Base-by-base conservation (phyloP, 805 yeast species). In the Candida vartiovaarae region DNA sequence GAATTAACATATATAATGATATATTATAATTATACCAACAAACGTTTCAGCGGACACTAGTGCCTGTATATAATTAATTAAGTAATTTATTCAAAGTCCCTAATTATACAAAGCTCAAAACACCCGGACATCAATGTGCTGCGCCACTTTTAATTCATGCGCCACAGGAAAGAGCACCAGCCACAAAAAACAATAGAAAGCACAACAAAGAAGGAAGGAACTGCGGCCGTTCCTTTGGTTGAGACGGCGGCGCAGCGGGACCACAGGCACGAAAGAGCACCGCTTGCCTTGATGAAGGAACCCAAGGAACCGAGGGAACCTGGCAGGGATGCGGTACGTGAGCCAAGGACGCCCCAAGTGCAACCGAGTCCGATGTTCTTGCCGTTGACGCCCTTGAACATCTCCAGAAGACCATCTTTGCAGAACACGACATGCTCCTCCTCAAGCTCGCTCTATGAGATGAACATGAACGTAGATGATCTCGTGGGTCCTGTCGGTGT, bases 401-500 rank as follows among this genome's bases (percentile, higher is more conserved):
- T 26, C 8, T 32, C 42, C 8, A 35, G 48, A 10, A 38, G 53
- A 30, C 50, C 50, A 4, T 49, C 53, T 32, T 32, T 45, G 6
- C 32, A 41, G 11, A 47, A 49, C 3, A 20, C 47, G 4, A 36
- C 43, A 10, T 50, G 51, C 30, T 50, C 51, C 7, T 36, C 43
- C 15, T 47, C 54, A 5, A 44, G 49, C 4, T 50, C 54, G 20
- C 36, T 50, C 8, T 50, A 50, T 25, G 54, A 50, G 42, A 41
- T 45, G 32, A 49, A 39, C 34, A 44, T 34, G 24, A 42, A 45
- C 24, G 47, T 40, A n/a, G 40, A 42, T 11, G 38, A 41, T 30
- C 30, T 41, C 11, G 36, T 42, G 6, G 45, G 41, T 6, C 34
- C 29, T 3, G 38, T 39, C 15, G 33, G 40, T 3, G 40, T 36